Conservation (phyloP, 2,329 filamentous ascomycete genomes). For the Bipolaris victoriae region DNA sequence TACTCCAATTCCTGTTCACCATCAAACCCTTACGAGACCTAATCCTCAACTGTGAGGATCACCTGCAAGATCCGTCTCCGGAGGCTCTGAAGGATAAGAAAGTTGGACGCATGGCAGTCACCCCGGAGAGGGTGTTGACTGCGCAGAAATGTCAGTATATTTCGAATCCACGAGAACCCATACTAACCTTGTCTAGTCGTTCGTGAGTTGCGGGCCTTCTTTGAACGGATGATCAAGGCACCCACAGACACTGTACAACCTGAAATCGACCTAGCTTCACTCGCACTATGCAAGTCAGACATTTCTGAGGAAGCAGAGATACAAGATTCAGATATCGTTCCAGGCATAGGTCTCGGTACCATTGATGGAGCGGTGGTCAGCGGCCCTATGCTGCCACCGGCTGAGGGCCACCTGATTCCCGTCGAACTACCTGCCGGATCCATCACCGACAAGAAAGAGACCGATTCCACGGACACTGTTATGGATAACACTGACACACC, state of each 20-base stretch:
- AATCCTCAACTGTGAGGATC: constrained; percentile 75
- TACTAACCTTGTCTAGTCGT: constrained; percentile 64
- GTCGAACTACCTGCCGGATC: constrained; percentile 5
- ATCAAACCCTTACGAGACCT: constrained; percentile 81
- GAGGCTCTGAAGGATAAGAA: constrained; percentile 69
- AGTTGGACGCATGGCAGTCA: constrained; percentile 75
- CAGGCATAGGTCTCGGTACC: constrained; percentile 47
- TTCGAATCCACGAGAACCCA: constrained; percentile 46
- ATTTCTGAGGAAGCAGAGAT: constrained; percentile 41
- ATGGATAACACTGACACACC: constrained; percentile 10
- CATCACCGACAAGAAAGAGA: background rate
- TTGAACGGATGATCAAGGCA: constrained; percentile 71
- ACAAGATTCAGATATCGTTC: constrained; percentile 54
- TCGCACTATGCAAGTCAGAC: constrained; percentile 71
- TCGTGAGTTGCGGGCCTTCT: constrained; percentile 73
- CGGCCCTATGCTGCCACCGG: constrained; percentile 54
- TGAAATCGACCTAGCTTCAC: constrained; percentile 76
- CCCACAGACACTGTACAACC: constrained; percentile 69
- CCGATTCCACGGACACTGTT: background rate
- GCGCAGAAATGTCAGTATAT: constrained; percentile 74
- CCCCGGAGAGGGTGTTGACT: constrained; percentile 62
- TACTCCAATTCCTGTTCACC: constrained; percentile 94
- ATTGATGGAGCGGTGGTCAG: constrained; percentile 54
- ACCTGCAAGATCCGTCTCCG: constrained; percentile 71
- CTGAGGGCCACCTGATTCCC: background rate